These are phyloP conservation scores for Pseudogymnoascus sp. DNA, from an alignment of 2,329 filamentous ascomycete genomes.

Conservation along the genomic window DNA sequence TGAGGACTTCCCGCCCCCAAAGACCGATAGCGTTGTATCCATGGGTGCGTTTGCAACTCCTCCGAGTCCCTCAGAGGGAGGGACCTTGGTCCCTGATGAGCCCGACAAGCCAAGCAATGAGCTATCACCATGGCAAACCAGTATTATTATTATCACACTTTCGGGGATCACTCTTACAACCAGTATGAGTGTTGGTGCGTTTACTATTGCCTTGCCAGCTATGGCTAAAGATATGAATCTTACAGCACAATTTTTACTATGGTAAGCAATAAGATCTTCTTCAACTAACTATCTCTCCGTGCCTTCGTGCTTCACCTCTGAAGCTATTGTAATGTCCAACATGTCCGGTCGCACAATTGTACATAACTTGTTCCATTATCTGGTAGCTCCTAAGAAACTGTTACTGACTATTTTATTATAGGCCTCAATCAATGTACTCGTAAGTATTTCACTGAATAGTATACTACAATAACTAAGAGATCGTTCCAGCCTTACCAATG, in stretches of 20 bases:
- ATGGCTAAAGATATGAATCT: not conserved
- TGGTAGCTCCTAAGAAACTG: too few species aligned
- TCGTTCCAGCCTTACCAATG: not conserved
- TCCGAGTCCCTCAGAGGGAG: not conserved
- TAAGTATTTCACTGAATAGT: not conserved
- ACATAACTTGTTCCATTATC: not conserved
- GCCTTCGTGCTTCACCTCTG: not conserved
- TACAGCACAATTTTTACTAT: not conserved
- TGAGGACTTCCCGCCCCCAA: not conserved
- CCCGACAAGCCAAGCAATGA: not conserved
- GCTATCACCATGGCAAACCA: not conserved
- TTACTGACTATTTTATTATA: not conserved
- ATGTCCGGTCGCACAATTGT: not conserved
- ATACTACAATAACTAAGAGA: not conserved
- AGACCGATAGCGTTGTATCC: not conserved
- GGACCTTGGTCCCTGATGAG: not conserved
- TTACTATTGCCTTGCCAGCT: not conserved
- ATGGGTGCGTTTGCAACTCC: not conserved
- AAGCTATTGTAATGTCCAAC: not conserved
- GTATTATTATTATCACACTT: not conserved
- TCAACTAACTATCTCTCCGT: not conserved
- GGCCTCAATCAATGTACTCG: constrained; percentile 1
- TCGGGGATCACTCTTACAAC: not conserved
- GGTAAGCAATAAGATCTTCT: not conserved
- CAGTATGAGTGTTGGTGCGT: not conserved